phyloP scores from a whole-genome alignment of 768 basidiomycete genomes.

The Hygrophorus pudorinus region DNA sequence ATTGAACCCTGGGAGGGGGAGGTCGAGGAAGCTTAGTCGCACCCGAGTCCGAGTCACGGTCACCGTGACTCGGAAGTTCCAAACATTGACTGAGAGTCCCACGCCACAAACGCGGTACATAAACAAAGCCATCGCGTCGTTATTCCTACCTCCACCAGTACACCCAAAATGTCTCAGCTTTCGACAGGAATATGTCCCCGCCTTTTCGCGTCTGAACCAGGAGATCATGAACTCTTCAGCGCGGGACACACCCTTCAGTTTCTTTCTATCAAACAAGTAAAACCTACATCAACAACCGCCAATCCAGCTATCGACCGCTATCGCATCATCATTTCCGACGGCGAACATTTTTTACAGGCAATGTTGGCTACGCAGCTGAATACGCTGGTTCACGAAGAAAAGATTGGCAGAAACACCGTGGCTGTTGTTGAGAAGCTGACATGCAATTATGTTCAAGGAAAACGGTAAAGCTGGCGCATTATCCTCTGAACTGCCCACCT shows the following conservation, averaged over 20 bases:
- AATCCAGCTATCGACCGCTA: constrained; percentile 39
- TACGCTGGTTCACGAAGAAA: constrained; percentile 50
- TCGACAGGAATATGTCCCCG: constrained; percentile 46
- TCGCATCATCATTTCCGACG: constrained; percentile 87
- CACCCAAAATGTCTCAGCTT: constrained; percentile 33
- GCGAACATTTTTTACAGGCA: constrained; percentile 74
- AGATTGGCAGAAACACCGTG: constrained; percentile 56
- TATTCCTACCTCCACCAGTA: constrained; percentile 9
- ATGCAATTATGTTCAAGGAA: constrained; percentile 75
- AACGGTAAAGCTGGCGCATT: constrained; percentile 45
- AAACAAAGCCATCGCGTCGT: constrained; percentile 2
- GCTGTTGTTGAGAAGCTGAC: constrained; percentile 67
- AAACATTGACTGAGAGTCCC: too few relatives aligned
- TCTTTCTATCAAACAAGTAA: constrained; percentile 75
- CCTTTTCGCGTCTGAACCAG: constrained; percentile 34
- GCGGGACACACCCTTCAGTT: constrained; percentile 57
- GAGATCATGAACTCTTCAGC: constrained; percentile 34
- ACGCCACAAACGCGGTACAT: constrained; percentile 1
- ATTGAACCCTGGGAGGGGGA: too few relatives aligned
- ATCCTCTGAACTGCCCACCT: constrained; percentile 4
- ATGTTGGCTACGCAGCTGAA: constrained; percentile 96
- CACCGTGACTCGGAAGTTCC: too few relatives aligned
- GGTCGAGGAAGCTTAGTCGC: too few relatives aligned
- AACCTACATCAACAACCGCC: constrained; percentile 19
- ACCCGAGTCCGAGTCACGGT: too few relatives aligned